Evolutionary conservation across 1,284 basidiomycete species (phyloP).

Genomic region (Ganoderma multipileum): DNA sequence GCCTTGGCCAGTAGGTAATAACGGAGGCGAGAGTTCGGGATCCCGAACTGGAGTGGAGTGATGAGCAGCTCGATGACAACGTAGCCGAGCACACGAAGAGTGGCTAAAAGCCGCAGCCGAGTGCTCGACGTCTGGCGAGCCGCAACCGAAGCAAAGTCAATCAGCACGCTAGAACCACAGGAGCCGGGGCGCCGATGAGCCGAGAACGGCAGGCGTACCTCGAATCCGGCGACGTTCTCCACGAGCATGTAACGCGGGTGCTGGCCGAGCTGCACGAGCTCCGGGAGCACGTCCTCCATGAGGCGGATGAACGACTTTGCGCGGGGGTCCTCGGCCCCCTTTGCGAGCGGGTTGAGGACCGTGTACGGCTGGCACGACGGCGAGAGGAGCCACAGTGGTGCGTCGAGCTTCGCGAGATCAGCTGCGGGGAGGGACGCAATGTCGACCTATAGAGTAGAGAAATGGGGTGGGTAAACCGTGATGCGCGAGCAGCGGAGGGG

Average conservation of each 20-base stretch:
- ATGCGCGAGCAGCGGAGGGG: conserved; percentile 6
- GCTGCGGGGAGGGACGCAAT: conserved; percentile 61
- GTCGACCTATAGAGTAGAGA: conserved; percentile 53
- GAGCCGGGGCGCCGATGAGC: neutral
- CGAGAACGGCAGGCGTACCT: conserved; percentile 52
- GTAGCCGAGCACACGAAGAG: conserved; percentile 61
- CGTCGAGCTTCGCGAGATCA: conserved; percentile 51
- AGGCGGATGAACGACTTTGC: conserved; percentile 78
- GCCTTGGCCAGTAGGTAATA: conserved; percentile 79
- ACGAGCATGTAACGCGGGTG: conserved; percentile 68
- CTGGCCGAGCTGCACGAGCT: conserved; percentile 48
- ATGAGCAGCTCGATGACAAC: conserved; percentile 65
- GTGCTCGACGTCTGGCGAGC: conserved; percentile 64
- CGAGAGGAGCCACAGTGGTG: conserved; percentile 75
- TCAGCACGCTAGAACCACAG: conserved; percentile 1
- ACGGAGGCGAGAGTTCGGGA: conserved; percentile 79
- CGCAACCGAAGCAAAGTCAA: conserved; percentile 5
- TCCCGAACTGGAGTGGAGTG: conserved; percentile 77
- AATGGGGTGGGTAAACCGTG: conserved; percentile 18
- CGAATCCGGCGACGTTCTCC: conserved; percentile 83
- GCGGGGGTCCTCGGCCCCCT: conserved; percentile 73
- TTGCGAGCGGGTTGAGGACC: conserved; percentile 72
- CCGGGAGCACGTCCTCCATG: conserved; percentile 68
- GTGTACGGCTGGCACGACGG: conserved; percentile 86
- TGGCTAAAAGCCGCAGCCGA: conserved; percentile 56